These are phyloP conservation scores for Amanita exitialis DNA, from an alignment of 768 basidiomycete genomes.

Conservation along the genomic window DNA sequence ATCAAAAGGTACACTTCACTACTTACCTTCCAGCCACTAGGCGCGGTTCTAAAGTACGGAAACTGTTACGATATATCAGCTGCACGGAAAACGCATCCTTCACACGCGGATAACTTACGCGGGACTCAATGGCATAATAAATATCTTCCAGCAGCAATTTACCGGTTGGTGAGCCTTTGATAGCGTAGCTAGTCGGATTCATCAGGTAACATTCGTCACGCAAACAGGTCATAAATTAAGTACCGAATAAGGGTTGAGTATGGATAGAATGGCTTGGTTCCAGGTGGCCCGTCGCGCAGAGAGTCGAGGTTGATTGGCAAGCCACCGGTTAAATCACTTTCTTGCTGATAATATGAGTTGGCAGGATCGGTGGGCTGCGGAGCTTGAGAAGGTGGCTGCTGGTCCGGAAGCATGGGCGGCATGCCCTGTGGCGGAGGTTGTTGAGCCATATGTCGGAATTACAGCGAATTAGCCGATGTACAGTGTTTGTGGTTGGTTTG, in stretches of 20 bases:
- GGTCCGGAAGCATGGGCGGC: conserved; percentile 54
- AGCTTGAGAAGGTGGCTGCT: conserved; percentile 21
- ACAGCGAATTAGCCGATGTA: conserved; percentile 8
- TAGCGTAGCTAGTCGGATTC: conserved; percentile 56
- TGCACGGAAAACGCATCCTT: conserved; percentile 3
- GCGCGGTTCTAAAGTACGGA: conserved; percentile 80
- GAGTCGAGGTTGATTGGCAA: conserved; percentile 84
- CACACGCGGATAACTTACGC: conserved; percentile 42
- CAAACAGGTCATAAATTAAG: conserved; percentile 15
- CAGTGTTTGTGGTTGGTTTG: conserved; percentile 27
- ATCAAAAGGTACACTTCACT: conserved; percentile 6
- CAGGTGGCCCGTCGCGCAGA: conserved; percentile 77
- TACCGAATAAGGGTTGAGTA: conserved; percentile 87
- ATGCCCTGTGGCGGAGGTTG: conserved; percentile 45
- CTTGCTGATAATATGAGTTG: conserved; percentile 64
- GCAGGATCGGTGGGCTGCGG: conserved; percentile 28
- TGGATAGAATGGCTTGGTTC: conserved; percentile 85
- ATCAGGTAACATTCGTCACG: conserved; percentile 10
- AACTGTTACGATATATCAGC: conserved; percentile 39
- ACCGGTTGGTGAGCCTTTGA: conserved; percentile 85
- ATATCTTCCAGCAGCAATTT: conserved; percentile 83
- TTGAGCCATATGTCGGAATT: conserved; percentile 36
- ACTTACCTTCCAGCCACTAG: conserved; percentile 88
- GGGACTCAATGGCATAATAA: conserved; percentile 85
- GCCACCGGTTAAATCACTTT: conserved; percentile 73